Conservation (phyloP, 768 basidiomycete species). For the Mrakia gelida region DNA sequence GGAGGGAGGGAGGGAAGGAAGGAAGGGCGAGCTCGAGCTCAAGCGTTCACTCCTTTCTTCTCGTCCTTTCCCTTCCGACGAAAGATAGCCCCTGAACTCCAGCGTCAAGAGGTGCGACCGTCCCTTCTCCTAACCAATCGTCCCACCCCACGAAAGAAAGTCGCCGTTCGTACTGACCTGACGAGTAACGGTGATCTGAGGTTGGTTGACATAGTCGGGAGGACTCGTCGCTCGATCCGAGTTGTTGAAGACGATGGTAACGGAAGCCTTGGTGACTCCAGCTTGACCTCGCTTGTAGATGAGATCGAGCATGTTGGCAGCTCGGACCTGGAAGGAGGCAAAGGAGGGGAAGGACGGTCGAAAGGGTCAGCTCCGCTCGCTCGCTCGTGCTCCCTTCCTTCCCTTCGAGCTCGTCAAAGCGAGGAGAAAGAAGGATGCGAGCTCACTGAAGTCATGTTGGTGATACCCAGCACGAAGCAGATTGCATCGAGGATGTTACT, state of each 20-base stretch:
- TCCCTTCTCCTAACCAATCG: background rate
- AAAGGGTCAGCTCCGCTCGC: background rate
- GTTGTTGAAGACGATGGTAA: conserved; percentile 98
- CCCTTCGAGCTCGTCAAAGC: background rate
- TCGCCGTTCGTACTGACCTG: conserved; percentile 57
- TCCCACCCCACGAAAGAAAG: no score
- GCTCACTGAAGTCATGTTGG: conserved; percentile 85
- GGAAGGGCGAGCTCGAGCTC: no score
- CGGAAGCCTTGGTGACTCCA: conserved; percentile 92
- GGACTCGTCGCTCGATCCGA: conserved; percentile 81
- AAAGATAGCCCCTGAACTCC: no score
- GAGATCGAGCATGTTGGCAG: conserved; percentile 90
- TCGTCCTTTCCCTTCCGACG: background rate
- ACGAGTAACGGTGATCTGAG: conserved; percentile 93
- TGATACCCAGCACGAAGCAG: conserved; percentile 96
- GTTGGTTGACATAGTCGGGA: conserved; percentile 67
- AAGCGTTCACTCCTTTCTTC: background rate
- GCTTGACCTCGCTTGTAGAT: conserved; percentile 99
- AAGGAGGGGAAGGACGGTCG: background rate
- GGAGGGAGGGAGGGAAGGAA: no score
- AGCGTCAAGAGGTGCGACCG: no score
- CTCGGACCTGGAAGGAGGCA: conserved; percentile 66
- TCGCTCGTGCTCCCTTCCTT: background rate
- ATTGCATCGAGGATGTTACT: conserved; percentile 99
- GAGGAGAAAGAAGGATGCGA: no score